A percentile compares a stretch with the other conserved stretches of the same genome.
Conservation (phyloP, 2,329 filamentous ascomycete genomes). For the Escovopsis weberi region DNA sequence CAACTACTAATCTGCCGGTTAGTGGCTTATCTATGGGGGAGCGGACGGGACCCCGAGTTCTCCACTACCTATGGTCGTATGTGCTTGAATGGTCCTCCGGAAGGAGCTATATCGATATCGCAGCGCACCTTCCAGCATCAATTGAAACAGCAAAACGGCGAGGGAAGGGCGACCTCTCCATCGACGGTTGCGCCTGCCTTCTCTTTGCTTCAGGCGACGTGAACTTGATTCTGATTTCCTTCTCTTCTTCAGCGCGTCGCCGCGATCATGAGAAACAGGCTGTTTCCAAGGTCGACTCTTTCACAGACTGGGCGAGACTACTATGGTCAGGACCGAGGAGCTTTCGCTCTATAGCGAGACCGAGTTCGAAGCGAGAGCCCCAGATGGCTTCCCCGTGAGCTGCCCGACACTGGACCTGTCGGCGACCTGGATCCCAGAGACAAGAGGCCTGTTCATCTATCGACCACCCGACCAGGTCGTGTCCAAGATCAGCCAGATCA, state of each 20-base stretch:
- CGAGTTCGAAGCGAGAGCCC: slow-evolving; percentile 38
- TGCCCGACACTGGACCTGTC: slow-evolving; percentile 78
- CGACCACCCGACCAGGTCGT: slow-evolving; percentile 60
- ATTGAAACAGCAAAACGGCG: no score
- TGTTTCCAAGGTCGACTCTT: no score
- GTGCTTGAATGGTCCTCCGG: not conserved
- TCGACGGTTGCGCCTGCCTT: no score
- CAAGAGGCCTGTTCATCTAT: slow-evolving; percentile 59
- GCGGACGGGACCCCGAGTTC: not conserved
- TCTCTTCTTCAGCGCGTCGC: not conserved
- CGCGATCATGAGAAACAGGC: not conserved
- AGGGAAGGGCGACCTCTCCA: no score
- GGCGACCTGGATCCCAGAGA: slow-evolving; percentile 51
- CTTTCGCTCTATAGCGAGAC: slow-evolving; percentile 42
- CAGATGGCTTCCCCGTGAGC: slow-evolving; percentile 47
- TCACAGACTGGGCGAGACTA: no score
- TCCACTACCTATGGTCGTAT: not conserved
- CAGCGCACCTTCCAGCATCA: no score
- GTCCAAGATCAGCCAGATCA: slow-evolving; percentile 34
- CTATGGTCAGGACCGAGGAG: slow-evolving; percentile 14
- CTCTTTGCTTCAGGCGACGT: no score
- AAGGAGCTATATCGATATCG: no score
- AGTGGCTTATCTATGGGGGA: not conserved
- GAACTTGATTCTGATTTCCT: no score
- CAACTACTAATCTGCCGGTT: not conserved